Evolutionary conservation across 2,329 filamentous ascomycete genomes (phyloP), one percentile per base, ranked within the genome.

Genomic region (Sclerotinia spermophila): DNA sequence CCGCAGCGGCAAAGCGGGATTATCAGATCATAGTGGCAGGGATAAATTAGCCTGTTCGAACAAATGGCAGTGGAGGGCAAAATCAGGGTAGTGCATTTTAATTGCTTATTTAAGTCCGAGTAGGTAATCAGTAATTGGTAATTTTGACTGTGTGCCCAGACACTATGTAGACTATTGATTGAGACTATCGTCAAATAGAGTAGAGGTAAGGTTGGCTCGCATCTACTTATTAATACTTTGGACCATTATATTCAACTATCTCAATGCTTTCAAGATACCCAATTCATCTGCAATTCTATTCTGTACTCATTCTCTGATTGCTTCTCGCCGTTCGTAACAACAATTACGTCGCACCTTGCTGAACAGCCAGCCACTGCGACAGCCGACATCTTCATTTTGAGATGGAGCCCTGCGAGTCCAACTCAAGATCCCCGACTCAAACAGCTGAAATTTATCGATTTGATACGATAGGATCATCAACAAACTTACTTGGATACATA

Each of bases 341-440:
- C 38, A 35, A 19, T 38, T 56, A 5, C 30, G 48, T 69, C 44
- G 21, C 60, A 66, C 68, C 35, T 66, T 69, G 68, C 59, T 66
- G 59, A 65, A 45, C 68, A 55, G 60, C 68, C 68, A 69, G 60
- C 68, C 68, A 69, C 60, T 64, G 68, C 68, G 68, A 66, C 68
- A 66, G 60, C 60, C 68, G 53, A 70, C 66, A 71, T 24, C 69
- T 56, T 64, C 70, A 72, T 72, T 71, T 72, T 76, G 77, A 75
- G 75, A 79, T 79, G 78, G 78, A 79, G 78, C 73, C 74, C 71
- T 72, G 77, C 73, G 74, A 75, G 74, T 72, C 68, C 73, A 70
- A 67, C 71, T 68, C 65, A 59, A 67, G 75, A 75, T 73, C 73
- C 74, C 67, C 74, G 65, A 73, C 74, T 71, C 72, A 73, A 51